Base-by-base conservation (phyloP, 257 asterid species). In the Capsicum baccatum region DNA sequence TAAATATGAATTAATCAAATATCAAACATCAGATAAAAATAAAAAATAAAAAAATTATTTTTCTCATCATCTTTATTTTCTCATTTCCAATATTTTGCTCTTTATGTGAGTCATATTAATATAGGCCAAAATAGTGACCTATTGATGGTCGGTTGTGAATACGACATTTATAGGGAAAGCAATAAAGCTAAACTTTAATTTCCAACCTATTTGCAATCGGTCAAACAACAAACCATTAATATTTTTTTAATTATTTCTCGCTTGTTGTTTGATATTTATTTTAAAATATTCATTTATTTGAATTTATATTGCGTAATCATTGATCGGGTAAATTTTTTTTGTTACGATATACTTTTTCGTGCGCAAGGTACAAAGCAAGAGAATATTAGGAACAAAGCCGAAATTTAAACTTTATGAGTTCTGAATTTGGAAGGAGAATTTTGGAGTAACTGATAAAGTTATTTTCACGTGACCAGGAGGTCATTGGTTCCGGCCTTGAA, bases 81-180 rank as follows among this genome's bases (percentile, higher is more conserved):
- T 37, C 76, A 68, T 68, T 69, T 69, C 79, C 79, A 69, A 69
- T 8, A 33, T 69, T 16, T 16, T 69, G 33, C 79, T 69, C 33
- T 69, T 69, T 69, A 8, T 69, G 33, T 5, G 79, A 39, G 79
- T 69, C 79, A 8, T 15, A 68, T 69, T 16, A 69, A 60, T n/a
- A 42, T 8, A 8, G 26, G 79, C 79, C 13, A 74, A 48, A 48
- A 74, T 12, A 74, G 19, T 74, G n/a, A 74, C 80, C 80, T 74
- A 69, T 69, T 5, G 44, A 12, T 48, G 62, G 60, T 73, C 60
- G 62, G 80, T 21, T 74, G 6, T 74, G 60, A 21, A 74, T n/a
- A 50, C 44, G 60, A 74, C 60, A 74, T 74, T 50, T 50, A 74
- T 74, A 48, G 80, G 80, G 42, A 74, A 74, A 48, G 80, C 58